phyloP scores from a whole-genome alignment of 257 asterid species.

The Capsicum baccatum region DNA sequence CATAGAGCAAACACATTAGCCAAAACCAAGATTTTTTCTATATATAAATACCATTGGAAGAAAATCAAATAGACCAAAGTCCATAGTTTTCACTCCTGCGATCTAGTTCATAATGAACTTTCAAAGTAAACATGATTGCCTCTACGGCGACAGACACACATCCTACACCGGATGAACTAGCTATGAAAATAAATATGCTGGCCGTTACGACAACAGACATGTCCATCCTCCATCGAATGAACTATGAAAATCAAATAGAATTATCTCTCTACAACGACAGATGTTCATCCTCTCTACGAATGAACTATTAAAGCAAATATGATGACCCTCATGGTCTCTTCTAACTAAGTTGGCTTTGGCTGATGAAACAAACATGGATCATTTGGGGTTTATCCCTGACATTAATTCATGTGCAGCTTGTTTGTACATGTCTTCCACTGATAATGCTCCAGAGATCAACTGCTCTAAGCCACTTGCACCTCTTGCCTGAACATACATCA shows the following conservation, averaged over 20 bases:
- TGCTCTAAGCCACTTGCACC: conserved; percentile 41
- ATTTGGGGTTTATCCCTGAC: conserved; percentile 49
- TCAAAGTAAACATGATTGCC: neutral
- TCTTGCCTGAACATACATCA: conserved; percentile 47
- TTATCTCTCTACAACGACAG: too few relatives aligned
- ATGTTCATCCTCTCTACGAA: neutral
- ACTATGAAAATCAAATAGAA: neutral
- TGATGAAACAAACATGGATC: neutral
- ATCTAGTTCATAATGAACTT: neutral
- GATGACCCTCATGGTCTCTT: neutral
- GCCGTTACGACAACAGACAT: fast-evolving
- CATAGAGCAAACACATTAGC: neutral
- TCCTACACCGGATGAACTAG: neutral
- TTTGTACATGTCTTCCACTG: conserved; percentile 69
- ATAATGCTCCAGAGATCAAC: conserved; percentile 40
- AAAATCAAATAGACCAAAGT: too few relatives aligned
- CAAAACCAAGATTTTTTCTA: too few relatives aligned
- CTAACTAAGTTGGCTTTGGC: too few relatives aligned
- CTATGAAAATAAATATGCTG: neutral
- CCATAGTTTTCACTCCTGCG: too few relatives aligned
- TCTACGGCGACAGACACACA: fast-evolving
- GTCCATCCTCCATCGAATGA: neutral
- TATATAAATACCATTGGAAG: too few relatives aligned
- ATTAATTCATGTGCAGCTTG: conserved; percentile 69
- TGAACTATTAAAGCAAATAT: neutral